Evolutionary conservation across 331 rosid genomes (phyloP).

Genomic region (Rhamnella rubrinervis): DNA sequence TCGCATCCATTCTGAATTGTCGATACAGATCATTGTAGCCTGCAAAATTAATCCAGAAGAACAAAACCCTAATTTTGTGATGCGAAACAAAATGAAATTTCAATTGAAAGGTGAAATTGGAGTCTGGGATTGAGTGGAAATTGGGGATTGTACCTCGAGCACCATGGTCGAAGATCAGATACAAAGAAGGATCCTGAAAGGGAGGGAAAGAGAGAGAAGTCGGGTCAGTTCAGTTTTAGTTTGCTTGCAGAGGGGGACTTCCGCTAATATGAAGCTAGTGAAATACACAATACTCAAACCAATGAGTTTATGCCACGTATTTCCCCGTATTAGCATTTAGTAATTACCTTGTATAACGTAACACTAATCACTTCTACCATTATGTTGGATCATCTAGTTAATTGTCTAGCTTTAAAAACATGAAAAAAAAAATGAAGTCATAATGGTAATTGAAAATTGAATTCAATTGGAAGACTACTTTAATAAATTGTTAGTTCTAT

Average conservation of each 20-base stretch:
- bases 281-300: not conserved
- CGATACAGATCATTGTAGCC: conserved; percentile 98
- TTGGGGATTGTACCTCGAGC: conserved; percentile 65
- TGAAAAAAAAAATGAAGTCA: no score
- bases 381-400: no score
- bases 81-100: not conserved
- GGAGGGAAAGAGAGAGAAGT: not conserved
- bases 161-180: conserved; percentile 62
- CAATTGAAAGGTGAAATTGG: not conserved
- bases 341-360: no score
- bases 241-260: conserved; percentile 40
- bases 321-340: not conserved
- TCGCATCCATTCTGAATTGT: conserved; percentile 97
- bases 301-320: not conserved
- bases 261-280: not conserved
- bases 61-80: conserved; percentile 47
- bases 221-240: not conserved
- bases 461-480: no score
- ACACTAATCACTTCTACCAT: no score
- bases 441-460: no score
- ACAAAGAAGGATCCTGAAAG: conserved; percentile 27
- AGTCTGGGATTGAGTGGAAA: not conserved
- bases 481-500: no score
- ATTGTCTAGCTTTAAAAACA: no score
- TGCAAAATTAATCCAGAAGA: conserved; percentile 11